phyloP scores from a whole-genome alignment of 345 rosid species.

The Gossypioides kirkii region DNA sequence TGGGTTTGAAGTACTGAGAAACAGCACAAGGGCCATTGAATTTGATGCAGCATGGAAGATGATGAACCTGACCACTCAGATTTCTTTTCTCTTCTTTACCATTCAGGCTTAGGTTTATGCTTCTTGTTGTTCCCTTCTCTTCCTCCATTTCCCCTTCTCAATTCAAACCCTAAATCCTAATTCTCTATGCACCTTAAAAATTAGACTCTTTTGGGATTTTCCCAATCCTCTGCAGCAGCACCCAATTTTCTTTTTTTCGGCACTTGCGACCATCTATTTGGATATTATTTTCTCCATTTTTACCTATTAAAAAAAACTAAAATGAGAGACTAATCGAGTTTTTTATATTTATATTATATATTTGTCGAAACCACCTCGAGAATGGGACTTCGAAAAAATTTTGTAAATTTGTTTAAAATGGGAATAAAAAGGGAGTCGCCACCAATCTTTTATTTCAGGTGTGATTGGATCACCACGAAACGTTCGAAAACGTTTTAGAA shows the following conservation, averaged over 20 bases:
- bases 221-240: not conserved
- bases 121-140: slow-evolving; percentile 26
- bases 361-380: too few relatives aligned
- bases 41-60: slow-evolving; percentile 83
- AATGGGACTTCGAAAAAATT: too few relatives aligned
- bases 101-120: slow-evolving; percentile 32
- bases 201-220: slow-evolving; percentile 14
- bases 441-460: too few relatives aligned
- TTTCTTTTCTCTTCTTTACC: slow-evolving; percentile 21
- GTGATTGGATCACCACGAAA: too few relatives aligned
- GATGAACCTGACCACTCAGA: slow-evolving; percentile 56
- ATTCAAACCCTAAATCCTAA: slow-evolving; percentile 9
- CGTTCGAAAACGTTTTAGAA: too few relatives aligned
- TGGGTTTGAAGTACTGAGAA: slow-evolving; percentile 79
- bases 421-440: too few relatives aligned
- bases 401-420: too few relatives aligned
- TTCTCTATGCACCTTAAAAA: not conserved
- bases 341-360: too few relatives aligned
- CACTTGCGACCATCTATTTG: not conserved
- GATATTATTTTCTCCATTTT: too few relatives aligned
- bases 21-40: slow-evolving; percentile 62
- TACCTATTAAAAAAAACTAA: too few relatives aligned
- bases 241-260: not conserved
- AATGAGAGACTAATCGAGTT: too few relatives aligned
- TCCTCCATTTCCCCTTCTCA: slow-evolving; percentile 18